These are phyloP conservation scores for Solanum paucissectum DNA, from an alignment of 257 asterid genomes.

Conservation along the genomic window DNA sequence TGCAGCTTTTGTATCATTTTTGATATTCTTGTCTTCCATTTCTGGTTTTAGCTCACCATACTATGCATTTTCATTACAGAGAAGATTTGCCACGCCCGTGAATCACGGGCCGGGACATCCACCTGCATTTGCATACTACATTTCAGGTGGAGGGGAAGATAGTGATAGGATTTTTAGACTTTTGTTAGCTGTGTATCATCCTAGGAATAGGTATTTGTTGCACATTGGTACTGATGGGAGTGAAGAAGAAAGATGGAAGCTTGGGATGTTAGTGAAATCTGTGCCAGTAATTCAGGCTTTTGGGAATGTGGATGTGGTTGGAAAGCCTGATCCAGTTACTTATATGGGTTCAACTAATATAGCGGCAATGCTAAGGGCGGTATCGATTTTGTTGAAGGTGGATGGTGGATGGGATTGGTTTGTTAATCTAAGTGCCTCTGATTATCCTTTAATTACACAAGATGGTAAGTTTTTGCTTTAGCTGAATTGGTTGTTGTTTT, in stretches of 20 bases:
- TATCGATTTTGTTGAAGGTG: slow-evolving; percentile 69
- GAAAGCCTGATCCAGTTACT: slow-evolving; percentile 92
- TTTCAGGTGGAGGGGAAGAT: slow-evolving; percentile 73
- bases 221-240: slow-evolving; percentile 70
- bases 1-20: slow-evolving; percentile 70
- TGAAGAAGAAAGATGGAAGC: slow-evolving; percentile 60
- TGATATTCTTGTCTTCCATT: slow-evolving; percentile 63
- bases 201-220: slow-evolving; percentile 88
- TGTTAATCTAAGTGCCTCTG: slow-evolving; percentile 73
- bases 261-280: slow-evolving; percentile 58
- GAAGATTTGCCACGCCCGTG: slow-evolving; percentile 43
- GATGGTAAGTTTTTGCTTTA: slow-evolving; percentile 53
- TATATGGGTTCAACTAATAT: slow-evolving; percentile 84
- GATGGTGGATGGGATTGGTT: slow-evolving; percentile 96
- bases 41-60: slow-evolving; percentile 75
- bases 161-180: slow-evolving; percentile 70
- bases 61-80: slow-evolving; percentile 48
- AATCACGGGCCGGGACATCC: slow-evolving; percentile 72
- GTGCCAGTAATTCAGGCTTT: slow-evolving; percentile 69
- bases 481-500: slow-evolving; percentile 4
- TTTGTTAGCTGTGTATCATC: slow-evolving; percentile 84
- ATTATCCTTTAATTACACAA: slow-evolving; percentile 87
- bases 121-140: slow-evolving; percentile 82
- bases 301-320: slow-evolving; percentile 91
- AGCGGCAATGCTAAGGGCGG: slow-evolving; percentile 80